Evolutionary conservation across 768 basidiomycete species (phyloP).

Genomic region (Trametes maxima): DNA sequence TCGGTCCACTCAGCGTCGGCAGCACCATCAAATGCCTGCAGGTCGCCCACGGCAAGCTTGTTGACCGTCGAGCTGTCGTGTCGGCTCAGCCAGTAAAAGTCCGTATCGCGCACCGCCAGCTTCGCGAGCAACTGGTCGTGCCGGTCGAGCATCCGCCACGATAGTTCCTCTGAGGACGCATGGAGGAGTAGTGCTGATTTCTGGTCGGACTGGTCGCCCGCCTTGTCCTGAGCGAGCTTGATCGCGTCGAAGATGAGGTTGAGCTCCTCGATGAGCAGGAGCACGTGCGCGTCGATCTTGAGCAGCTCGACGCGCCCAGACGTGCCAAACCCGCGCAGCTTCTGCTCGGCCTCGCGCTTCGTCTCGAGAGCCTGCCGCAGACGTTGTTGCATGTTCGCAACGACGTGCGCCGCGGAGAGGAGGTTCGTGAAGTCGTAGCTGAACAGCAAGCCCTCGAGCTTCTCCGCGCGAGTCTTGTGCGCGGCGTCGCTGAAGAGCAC

Average conservation of each 20-base stretch:
- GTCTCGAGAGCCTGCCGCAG: conserved; percentile 67
- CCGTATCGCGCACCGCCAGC: conserved; percentile 75
- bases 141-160: conserved; percentile 88
- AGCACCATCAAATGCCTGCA: conserved; percentile 86
- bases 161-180: conserved; percentile 82
- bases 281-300: conserved; percentile 71
- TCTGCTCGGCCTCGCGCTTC: conserved; percentile 43
- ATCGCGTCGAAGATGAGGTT: conserved; percentile 86
- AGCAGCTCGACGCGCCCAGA: conserved; percentile 58
- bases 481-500: conserved; percentile 89
- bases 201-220: conserved; percentile 63
- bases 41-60: conserved; percentile 70
- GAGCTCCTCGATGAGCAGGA: conserved; percentile 75
- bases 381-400: conserved; percentile 70
- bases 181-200: conserved; percentile 82
- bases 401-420: conserved; percentile 66
- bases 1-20: conserved; percentile 84
- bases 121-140: conserved; percentile 76
- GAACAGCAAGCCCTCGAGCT: conserved; percentile 80
- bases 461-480: conserved; percentile 76
- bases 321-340: conserved; percentile 42
- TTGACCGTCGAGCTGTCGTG: conserved; percentile 88
- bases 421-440: conserved; percentile 88
- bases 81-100: conserved; percentile 82
- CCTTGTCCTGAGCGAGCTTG: conserved; percentile 78